Percentiles rank a stretch among this genome's conserved stretches.
Conservation (phyloP, 2,329 filamentous ascomycete species). For the Byssothecium circinans region DNA sequence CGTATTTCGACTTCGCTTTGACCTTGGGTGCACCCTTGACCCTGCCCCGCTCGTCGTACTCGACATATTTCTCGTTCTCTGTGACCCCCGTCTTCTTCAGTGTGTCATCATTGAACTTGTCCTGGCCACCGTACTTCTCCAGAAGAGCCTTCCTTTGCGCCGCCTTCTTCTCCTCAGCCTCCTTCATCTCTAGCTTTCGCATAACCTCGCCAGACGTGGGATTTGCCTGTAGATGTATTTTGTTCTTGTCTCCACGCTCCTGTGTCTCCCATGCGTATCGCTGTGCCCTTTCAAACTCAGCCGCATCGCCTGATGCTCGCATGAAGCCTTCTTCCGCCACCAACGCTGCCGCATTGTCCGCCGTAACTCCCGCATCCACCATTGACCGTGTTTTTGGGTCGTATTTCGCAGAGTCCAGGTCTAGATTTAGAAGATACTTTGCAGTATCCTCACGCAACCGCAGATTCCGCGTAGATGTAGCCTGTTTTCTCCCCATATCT, state of each 20-base stretch:
- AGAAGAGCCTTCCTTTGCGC: slow-evolving; percentile 70
- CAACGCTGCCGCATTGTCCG: slow-evolving; percentile 76
- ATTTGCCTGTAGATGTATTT: slow-evolving; percentile 90
- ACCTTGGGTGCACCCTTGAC: slow-evolving; percentile 85
- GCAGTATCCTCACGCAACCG: slow-evolving; percentile 94
- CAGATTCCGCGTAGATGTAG: slow-evolving; percentile 85
- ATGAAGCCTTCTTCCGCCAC: slow-evolving; percentile 94
- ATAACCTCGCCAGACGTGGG: slow-evolving; percentile 87
- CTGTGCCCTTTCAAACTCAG: slow-evolving; percentile 88
- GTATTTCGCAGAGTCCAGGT: slow-evolving; percentile 95
- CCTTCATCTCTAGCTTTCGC: slow-evolving; percentile 77
- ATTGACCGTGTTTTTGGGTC: slow-evolving; percentile 94
- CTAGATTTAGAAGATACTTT: slow-evolving; percentile 92
- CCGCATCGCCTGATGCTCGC: slow-evolving; percentile 84
- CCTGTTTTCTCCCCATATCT: slow-evolving; percentile 93
- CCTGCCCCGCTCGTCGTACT: slow-evolving; percentile 87
- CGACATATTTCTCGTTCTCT: slow-evolving; percentile 84
- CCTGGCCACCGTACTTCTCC: slow-evolving; percentile 79
- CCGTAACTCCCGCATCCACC: slow-evolving; percentile 79
- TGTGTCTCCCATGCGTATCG: slow-evolving; percentile 94
- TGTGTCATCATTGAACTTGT: slow-evolving; percentile 62
- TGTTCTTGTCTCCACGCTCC: slow-evolving; percentile 75
- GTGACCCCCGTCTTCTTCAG: slow-evolving; percentile 69
- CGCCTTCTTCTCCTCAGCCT: slow-evolving; percentile 68
- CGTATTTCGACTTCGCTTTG: slow-evolving; percentile 83